These are phyloP conservation scores for Aristolochia contorta DNA, from an alignment of 164 flowering plant genomes.

Conservation along the genomic window DNA sequence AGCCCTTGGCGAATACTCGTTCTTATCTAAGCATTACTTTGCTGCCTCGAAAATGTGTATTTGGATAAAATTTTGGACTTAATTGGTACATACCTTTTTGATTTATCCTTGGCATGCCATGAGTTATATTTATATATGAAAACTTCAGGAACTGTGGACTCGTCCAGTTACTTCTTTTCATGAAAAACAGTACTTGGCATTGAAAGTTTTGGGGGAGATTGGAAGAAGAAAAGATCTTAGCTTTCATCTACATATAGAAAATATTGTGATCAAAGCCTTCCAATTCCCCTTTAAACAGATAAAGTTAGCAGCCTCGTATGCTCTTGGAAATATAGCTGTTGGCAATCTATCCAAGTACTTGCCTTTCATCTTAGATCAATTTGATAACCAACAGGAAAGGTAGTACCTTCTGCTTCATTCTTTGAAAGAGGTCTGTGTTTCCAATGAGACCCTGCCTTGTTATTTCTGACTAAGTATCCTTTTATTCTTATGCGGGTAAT, in stretches of 20 bases:
- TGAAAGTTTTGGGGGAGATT: conserved; percentile 94
- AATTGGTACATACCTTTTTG: too few relatives aligned
- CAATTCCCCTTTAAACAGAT: conserved; percentile 98
- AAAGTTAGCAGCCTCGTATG: conserved; percentile 99
- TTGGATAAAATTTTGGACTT: too few relatives aligned
- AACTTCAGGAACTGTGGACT: too few relatives aligned
- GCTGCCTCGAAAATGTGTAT: too few relatives aligned
- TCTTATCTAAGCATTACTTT: too few relatives aligned
- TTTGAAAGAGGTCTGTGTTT: conserved; percentile 68
- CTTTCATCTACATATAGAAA: conserved; percentile 74
- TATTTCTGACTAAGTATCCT: not conserved
- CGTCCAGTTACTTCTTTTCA: conserved; percentile 11
- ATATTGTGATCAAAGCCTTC: conserved; percentile 87
- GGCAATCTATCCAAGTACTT: conserved; percentile 89
- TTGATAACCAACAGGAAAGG: conserved; percentile 97
- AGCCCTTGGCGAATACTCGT: too few relatives aligned
- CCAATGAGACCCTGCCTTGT: not conserved
- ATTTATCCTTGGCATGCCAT: too few relatives aligned
- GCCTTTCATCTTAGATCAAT: conserved; percentile 94
- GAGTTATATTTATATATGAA: too few relatives aligned
- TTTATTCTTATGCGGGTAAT: not conserved
- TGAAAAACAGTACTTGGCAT: conserved; percentile 91
- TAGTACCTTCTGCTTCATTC: conserved; percentile 96
- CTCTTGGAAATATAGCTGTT: conserved; percentile 97
- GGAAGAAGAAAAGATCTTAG: conserved; percentile 95